A percentile compares a stretch with the other conserved stretches of the same genome.
These are phyloP conservation scores for Alternaria alternata DNA, from an alignment of 2,329 filamentous ascomycete genomes.

Conservation along the genomic window DNA sequence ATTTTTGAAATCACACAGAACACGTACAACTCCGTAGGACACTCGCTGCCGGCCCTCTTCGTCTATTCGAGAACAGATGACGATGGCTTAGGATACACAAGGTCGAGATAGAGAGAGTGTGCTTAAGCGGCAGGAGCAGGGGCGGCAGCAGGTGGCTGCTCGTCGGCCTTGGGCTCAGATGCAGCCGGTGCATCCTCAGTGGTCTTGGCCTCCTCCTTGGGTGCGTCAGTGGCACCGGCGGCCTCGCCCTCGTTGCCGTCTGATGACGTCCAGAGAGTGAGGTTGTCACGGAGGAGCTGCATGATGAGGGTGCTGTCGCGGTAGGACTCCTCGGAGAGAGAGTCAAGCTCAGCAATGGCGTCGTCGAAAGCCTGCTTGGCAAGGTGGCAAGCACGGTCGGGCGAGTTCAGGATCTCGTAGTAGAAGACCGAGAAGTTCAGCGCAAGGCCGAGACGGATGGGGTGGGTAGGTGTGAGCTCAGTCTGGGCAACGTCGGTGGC, in stretches of 20 bases:
- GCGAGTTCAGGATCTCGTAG: conserved; percentile 99
- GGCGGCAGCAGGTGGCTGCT: conserved; percentile 41
- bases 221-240: conserved; percentile 63
- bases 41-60: conserved; percentile 48
- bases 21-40: conserved; percentile 51
- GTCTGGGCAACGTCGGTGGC: conserved; percentile 98
- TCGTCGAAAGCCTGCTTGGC: conserved; percentile 99
- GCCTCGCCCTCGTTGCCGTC: conserved; percentile 82
- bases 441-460: conserved; percentile 95
- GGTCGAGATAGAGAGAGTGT: conserved; percentile 41
- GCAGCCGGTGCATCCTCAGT: conserved; percentile 58
- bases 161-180: conserved; percentile 43
- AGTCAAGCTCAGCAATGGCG: conserved; percentile 98
- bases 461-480: conserved; percentile 95
- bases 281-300: conserved; percentile 97
- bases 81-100: conserved; percentile 45
- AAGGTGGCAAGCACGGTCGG: conserved; percentile 95
- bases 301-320: conserved; percentile 99
- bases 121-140: conserved; percentile 46
- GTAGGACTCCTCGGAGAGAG: conserved; percentile 96
- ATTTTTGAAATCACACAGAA: conserved; percentile 51
- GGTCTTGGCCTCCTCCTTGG: conserved; percentile 70
- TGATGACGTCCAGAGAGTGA: conserved; percentile 97
- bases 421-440: conserved; percentile 99
- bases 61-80: conserved; percentile 45